Percentiles rank a stretch among this genome's conserved stretches.
Conservation (phyloP, 768 basidiomycete genomes). For the Lactarius deliciosus region DNA sequence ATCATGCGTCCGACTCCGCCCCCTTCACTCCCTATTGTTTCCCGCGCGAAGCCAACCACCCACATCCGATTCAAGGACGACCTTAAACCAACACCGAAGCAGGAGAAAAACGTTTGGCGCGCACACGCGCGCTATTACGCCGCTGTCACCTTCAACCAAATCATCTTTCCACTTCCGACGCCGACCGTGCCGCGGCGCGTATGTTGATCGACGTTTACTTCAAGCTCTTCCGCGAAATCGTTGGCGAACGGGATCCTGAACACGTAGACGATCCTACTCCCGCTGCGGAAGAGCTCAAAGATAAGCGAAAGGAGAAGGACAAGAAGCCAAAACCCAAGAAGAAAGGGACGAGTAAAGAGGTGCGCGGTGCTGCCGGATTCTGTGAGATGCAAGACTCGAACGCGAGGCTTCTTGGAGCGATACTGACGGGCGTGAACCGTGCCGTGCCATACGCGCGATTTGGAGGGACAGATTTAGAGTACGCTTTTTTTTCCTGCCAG, state of each 20-base stretch:
- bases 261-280: slow-evolving; percentile 39
- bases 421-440: slow-evolving; percentile 92
- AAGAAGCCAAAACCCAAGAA: slow-evolving; percentile 34
- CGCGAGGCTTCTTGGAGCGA: slow-evolving; percentile 82
- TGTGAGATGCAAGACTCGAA: slow-evolving; percentile 75
- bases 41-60: slow-evolving; percentile 35
- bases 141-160: slow-evolving; percentile 92
- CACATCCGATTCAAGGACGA: slow-evolving; percentile 55
- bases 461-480: slow-evolving; percentile 67
- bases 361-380: slow-evolving; percentile 63
- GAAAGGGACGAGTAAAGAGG: slow-evolving; percentile 41
- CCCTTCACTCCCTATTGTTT: slow-evolving; percentile 32
- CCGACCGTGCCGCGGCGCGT: slow-evolving; percentile 71
- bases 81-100: slow-evolving; percentile 28
- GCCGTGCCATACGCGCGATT: slow-evolving; percentile 91
- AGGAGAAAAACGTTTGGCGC: slow-evolving; percentile 48
- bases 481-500: slow-evolving; percentile 30
- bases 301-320: slow-evolving; percentile 31
- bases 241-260: slow-evolving; percentile 60
- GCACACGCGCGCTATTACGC: slow-evolving; percentile 89
- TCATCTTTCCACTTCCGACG: slow-evolving; percentile 60
- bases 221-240: slow-evolving; percentile 85
- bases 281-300: slow-evolving; percentile 41
- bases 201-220: slow-evolving; percentile 90
- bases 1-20: slow-evolving; percentile 63